Percentiles rank a stretch among this genome's conserved stretches.
Evolutionary conservation across 192 early-diverging fungal species (phyloP).

Genomic region (Dissophora ornata): DNA sequence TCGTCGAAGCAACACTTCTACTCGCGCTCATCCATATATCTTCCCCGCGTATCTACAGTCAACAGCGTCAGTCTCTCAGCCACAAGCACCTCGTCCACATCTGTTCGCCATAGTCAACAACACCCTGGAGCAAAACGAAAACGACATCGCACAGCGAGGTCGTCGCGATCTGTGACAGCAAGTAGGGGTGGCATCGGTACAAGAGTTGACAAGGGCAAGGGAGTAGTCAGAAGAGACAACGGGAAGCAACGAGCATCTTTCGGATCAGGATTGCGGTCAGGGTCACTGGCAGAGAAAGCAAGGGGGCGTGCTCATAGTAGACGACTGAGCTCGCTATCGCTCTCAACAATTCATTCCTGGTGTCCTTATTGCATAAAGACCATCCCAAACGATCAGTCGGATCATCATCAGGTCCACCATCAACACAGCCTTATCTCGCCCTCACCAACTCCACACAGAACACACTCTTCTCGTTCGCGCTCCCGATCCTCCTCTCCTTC

Average conservation of each 20-base stretch:
- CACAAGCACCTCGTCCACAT: background rate
- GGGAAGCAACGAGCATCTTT: background rate
- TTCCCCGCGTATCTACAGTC: background rate
- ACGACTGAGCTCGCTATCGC: constrained; percentile 13
- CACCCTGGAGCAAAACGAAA: too few relatives aligned
- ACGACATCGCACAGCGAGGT: too few relatives aligned
- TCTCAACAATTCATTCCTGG: constrained; percentile 29
- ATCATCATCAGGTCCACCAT: constrained; percentile 5
- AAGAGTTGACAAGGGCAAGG: background rate
- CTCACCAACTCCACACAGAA: constrained; percentile 4
- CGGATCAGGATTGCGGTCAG: background rate
- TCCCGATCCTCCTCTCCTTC: constrained; percentile 3
- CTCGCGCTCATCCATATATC: constrained; percentile 3
- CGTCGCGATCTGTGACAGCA: too few relatives aligned
- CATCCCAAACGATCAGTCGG: constrained; percentile 2
- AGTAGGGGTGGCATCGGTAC: background rate
- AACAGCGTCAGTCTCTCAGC: background rate
- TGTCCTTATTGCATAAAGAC: constrained; percentile 27
- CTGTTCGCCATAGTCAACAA: too few relatives aligned
- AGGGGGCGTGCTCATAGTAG: background rate
- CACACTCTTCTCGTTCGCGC: constrained; percentile 4
- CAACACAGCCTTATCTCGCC: constrained; percentile 11
- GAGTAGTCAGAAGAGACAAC: background rate
- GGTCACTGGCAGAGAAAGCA: background rate
- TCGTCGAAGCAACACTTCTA: background rate